Conservation (phyloP, 139 green algal genomes). For the Limnomonas spitsbergensis region DNA sequence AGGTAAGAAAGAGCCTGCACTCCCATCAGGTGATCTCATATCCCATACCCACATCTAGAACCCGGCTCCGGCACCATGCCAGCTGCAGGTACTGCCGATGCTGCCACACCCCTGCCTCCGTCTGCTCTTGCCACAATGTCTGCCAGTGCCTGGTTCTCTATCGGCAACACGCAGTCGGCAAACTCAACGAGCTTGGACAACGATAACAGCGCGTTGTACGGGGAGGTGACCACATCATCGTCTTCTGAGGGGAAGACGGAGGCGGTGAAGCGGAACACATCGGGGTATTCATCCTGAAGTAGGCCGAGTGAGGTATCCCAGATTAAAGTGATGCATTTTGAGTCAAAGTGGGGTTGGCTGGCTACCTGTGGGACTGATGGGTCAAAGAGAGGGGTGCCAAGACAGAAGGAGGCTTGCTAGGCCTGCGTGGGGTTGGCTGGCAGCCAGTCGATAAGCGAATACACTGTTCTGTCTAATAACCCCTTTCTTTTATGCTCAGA, state of each 20-base stretch:
- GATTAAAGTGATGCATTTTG: too few species aligned
- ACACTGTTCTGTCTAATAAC: too few species aligned
- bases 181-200: conserved; percentile 59
- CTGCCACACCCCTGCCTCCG: neutral
- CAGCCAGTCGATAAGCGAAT: too few species aligned
- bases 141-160: conserved; percentile 71
- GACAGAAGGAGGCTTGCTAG: too few species aligned
- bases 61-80: neutral
- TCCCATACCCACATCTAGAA: conserved; percentile 1
- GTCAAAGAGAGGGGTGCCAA: too few species aligned
- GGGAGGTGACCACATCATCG: conserved; percentile 79
- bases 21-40: too few species aligned
- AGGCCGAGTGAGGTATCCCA: too few species aligned
- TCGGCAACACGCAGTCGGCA: conserved; percentile 73
- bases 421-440: too few species aligned
- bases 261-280: conserved; percentile 65
- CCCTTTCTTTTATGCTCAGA: too few species aligned
- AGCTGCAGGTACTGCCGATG: neutral
- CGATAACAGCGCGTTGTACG: conserved; percentile 82
- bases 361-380: too few species aligned
- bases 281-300: conserved; percentile 69
- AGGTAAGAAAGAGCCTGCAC: too few species aligned
- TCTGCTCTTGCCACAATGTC: conserved; percentile 1
- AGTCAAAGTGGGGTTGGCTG: too few species aligned
- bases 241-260: conserved; percentile 76